These are phyloP conservation scores for Puccinia novopanici DNA, from an alignment of 1,284 basidiomycete species.

Conservation along the genomic window DNA sequence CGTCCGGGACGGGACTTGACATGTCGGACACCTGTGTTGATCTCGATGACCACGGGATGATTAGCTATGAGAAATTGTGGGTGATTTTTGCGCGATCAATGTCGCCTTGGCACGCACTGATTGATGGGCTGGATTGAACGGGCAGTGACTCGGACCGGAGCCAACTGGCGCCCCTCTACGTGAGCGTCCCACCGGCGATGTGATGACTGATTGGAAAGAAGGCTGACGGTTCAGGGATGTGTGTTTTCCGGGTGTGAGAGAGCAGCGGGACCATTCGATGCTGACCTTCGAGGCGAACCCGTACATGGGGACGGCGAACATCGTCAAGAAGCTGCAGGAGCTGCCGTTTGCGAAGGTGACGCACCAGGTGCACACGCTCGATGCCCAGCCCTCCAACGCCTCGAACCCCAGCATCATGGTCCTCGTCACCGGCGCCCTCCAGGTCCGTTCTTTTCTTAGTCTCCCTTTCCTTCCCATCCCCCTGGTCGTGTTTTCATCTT, in stretches of 20 bases:
- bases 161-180: conserved; percentile 58
- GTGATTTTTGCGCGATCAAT: background rate
- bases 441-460: background rate
- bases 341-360: conserved; percentile 79
- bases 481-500: background rate
- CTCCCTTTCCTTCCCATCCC: background rate
- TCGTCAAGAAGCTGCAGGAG: conserved; percentile 80
- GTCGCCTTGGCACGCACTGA: background rate
- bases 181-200: conserved; percentile 34
- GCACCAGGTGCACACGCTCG: conserved; percentile 80
- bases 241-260: background rate
- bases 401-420: conserved; percentile 73
- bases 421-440: conserved; percentile 79
- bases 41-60: background rate
- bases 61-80: conserved; percentile 42
- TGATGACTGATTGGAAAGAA: background rate
- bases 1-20: background rate
- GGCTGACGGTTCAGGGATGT: background rate
- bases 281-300: conserved; percentile 78
- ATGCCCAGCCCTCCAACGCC: conserved; percentile 81
- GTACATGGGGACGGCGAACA: conserved; percentile 67
- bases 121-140: background rate
- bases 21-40: background rate
- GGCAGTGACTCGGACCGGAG: conserved; percentile 58
- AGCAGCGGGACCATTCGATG: conserved; percentile 81